Base-by-base conservation (phyloP, 179 eudicot genomes). In the Silene noctiflora region DNA sequence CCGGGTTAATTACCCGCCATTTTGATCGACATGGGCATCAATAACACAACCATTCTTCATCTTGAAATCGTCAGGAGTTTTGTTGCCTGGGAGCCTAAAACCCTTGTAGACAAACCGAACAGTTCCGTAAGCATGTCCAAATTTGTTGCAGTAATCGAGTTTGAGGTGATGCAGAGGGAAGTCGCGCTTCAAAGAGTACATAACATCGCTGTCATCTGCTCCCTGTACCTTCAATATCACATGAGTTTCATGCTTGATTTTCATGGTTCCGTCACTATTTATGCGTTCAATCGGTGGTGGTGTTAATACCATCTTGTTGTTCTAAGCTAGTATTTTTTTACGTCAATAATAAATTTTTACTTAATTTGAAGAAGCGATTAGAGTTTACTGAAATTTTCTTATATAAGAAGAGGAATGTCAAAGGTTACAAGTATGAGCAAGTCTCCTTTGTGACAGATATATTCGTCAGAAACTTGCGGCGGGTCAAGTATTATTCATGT, bases 11-110 rank as follows among this genome's bases (percentile, higher is more conserved):
- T 60, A 78, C 0, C 80, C 80, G 13, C 80, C 80, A 4, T 24
- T 17, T 56, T 72, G 65, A 31, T 78, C 76, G n/a, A 72, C 66
- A 75, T 51, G 56, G 7, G 80, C 11, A 63, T 21, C 25, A 64
- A 78, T 72, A 14, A 24, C 71, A 22, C 53, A 56, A 0, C 76
- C 80, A 65, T 78, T 27, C 53, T 78, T 65, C 80, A 78, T 72
- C 6, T 22, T 3, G 2, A 78, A 65, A 42, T 72, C 67, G 46
- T 78, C 39, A 2, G 80, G 72, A 46, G 80, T 53, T 53, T 72
- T 33, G 33, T 33, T 14, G 12, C 76, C 76, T 3, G 29, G 17
- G 71, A 78, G 63, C 58, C 20, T 14, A 2, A 29, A 27, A 6
- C 48, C 69, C 24, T 59, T 56, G 39, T 19, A 78, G 2, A 22